Base-by-base conservation (phyloP, 2,329 filamentous ascomycete species). In the Beauveria medogensis region DNA sequence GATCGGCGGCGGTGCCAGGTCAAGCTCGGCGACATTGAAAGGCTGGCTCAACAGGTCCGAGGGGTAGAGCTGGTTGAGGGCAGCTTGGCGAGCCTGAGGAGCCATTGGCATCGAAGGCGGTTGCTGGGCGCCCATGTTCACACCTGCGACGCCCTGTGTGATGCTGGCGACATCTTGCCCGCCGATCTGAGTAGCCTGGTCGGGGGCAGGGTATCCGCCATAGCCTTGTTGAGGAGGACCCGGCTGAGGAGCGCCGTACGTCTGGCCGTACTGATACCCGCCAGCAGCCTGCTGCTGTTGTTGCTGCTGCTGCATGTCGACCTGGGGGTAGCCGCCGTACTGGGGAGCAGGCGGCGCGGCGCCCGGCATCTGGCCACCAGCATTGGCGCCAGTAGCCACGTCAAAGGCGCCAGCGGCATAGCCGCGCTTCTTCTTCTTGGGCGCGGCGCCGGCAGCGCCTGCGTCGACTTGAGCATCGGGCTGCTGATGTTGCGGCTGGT, bases 351-450 rank as follows among this genome's bases (percentile, higher is more conserved):
- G 75, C 73, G 76, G 77, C 37, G 73, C 72, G 24, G 66, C 73
- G 47, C 68, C 72, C 37, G 67, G 74, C 40, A 70, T 59, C 67
- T 78, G 78, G 61, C 81, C 83, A 41, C 79, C 77, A 59, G 89
- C 86, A 81, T 97, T 97, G 70, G 90, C 90, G 69, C 93, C 94
- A 55, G 84, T 83, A 55, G 90, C 91, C 69, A 97, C 94, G 63
- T 96, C 93, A 75, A 96, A 99, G 51, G 93, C 93, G 74, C 95
- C 90, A 61, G 91, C 91, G 59, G 94, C 94, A 78, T 97, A 97
- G 61, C 90, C 88, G 80, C 92, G 85, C 83, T 96, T 96, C 85
- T 96, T 97, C 80, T 92, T 92, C 74, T 83, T 87, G 64, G 59
- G 59, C 37, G 78, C 81, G 52, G 78, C 78, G 48, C 80, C 79